Conservation (phyloP, 371 early-diverging fungal genomes). For the Mortierella sp. region DNA sequence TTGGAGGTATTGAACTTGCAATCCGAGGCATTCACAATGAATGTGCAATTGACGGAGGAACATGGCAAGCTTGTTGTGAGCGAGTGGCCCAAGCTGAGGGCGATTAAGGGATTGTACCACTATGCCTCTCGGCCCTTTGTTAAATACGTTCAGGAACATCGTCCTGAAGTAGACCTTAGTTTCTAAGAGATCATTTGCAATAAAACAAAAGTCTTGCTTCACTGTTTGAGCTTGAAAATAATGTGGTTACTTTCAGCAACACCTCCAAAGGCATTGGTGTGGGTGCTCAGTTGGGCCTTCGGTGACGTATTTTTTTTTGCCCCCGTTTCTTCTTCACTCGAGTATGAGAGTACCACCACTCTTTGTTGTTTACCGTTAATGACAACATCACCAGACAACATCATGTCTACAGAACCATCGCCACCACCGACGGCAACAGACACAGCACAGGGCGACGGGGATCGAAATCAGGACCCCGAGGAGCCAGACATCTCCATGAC, state of each 20-base stretch:
- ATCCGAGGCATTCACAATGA: background rate
- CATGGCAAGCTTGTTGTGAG: conserved; percentile 11
- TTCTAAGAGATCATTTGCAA: background rate
- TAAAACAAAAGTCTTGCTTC: background rate
- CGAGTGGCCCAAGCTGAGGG: conserved; percentile 18
- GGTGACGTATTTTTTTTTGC: no score
- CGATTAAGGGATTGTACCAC: conserved; percentile 15
- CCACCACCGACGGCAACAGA: background rate
- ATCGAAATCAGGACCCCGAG: background rate
- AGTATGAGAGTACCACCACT: no score
- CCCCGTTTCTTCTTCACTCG: no score
- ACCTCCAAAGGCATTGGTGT: no score
- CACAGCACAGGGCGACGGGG: background rate
- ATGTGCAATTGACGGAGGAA: conserved; percentile 14
- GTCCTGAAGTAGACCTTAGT: conserved; percentile 16
- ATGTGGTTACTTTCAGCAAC: no score
- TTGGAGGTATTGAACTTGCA: conserved; percentile 13
- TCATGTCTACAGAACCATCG: background rate
- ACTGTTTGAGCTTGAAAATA: no score
- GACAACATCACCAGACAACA: background rate
- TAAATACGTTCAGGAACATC: background rate
- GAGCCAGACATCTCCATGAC: background rate
- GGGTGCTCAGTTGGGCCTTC: no score
- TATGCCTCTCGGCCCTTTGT: conserved; percentile 4
- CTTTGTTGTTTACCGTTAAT: background rate